These are phyloP conservation scores for Penicillium sp. DNA, from an alignment of 2,329 filamentous ascomycete genomes.

Conservation along the genomic window DNA sequence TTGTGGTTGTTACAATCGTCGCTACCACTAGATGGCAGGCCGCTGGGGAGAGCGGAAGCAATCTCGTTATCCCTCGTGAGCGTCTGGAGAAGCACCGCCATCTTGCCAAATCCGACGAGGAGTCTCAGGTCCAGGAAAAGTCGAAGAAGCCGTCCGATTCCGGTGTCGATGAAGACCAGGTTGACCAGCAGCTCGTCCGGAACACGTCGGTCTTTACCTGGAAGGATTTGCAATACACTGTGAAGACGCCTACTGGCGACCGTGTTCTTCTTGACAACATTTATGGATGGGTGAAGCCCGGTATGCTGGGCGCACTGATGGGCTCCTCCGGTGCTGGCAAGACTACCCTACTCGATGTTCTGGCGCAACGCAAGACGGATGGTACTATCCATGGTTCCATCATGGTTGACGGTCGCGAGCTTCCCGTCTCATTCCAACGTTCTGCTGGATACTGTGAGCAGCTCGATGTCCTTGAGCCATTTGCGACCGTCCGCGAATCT, in stretches of 20 bases:
- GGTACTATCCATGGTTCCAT: slow-evolving; percentile 61
- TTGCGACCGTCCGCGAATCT: slow-evolving; percentile 61
- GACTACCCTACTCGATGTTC: slow-evolving; percentile 66
- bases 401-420: slow-evolving; percentile 59
- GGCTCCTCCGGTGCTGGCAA: slow-evolving; percentile 76
- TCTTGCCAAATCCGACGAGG: slow-evolving; percentile 46
- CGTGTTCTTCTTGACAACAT: slow-evolving; percentile 62
- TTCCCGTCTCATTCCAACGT: slow-evolving; percentile 60
- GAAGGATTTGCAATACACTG: slow-evolving; percentile 67
- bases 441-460: slow-evolving; percentile 66
- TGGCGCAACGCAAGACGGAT: slow-evolving; percentile 64
- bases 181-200: slow-evolving; percentile 49
- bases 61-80: slow-evolving; percentile 60
- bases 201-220: slow-evolving; percentile 70
- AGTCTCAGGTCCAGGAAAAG: slow-evolving; percentile 38
- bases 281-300: slow-evolving; percentile 72
- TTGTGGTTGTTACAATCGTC: slow-evolving; percentile 55
- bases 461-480: slow-evolving; percentile 63
- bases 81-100: slow-evolving; percentile 41
- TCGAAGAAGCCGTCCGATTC: slow-evolving; percentile 18
- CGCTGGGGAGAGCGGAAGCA: slow-evolving; percentile 50
- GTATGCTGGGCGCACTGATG: slow-evolving; percentile 71
- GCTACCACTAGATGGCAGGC: slow-evolving; percentile 56
- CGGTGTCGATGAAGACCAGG: slow-evolving; percentile 17
- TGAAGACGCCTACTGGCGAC: slow-evolving; percentile 54